Evolutionary conservation across 768 basidiomycete genomes (phyloP), one percentile per base, ranked within the genome.

Genomic region (Rhodotorula kratochvilovae): DNA sequence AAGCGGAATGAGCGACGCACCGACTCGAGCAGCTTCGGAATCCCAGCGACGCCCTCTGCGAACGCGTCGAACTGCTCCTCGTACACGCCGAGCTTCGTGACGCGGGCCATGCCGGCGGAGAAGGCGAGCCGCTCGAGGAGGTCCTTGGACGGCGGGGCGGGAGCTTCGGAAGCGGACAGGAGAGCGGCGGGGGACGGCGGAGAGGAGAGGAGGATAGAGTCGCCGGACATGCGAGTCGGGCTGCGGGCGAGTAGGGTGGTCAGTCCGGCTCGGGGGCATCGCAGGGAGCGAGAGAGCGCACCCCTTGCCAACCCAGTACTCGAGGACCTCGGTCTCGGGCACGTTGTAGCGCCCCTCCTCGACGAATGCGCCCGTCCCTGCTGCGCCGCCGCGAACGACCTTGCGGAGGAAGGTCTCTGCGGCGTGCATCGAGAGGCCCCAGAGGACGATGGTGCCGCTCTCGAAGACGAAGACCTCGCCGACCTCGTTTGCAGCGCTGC

Each of bases 81-180:
- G 70, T 76, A 77, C 23, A 77, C 78, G 29, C 75, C 77, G 29
- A 78, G 75, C 68, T 77, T 77, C 5, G 75, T 76, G 2, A 70
- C 68, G 5, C 76, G 54, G 12, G 73, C 78, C 65, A 78, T 72
- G 6, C 76, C 78, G 10, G 69, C 66, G 5, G 51, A 58, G 64
- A 77, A 74, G 0, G 78, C 77, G 4, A 78, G 61, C 8, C 78
- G 72, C 13, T 74, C 76, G 54, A 76, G 68, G 17, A 78, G 70
- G 45, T 72, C 73, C 33, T 72, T 69, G 53, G 65, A 48, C 25
- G 73, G 69, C 6, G 62, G 33, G 43, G 67, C 21, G 45, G 57
- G 57, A 1, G 42, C 27, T 33, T 21, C 25, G 50, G 5, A 25
- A 5, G 33, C 4, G 43, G 29, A 10, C 31, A 8, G 5, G 51